phyloP scores from a whole-genome alignment of 164 flowering plant species.

The Umbellularia californica region DNA sequence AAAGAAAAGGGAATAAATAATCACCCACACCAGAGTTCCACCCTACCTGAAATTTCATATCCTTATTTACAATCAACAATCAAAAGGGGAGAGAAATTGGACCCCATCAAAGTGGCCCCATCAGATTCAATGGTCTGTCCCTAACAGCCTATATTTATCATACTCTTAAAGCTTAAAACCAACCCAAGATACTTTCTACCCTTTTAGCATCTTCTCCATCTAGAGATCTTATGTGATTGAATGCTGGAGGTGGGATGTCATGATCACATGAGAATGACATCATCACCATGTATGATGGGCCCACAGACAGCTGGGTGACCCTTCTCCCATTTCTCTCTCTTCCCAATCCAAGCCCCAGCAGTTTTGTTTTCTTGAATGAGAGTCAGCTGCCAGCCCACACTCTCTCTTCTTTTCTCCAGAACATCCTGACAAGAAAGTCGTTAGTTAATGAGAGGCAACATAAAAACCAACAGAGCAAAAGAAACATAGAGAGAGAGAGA shows the following conservation, averaged over 20 bases:
- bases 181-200: neutral
- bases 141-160: neutral
- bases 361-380: neutral
- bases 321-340: neutral
- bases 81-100: neutral
- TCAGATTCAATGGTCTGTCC: neutral
- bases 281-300: slow-evolving; percentile 1
- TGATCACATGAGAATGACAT: slow-evolving; percentile 10
- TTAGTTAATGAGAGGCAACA: neutral
- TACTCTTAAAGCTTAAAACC: neutral
- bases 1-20: neutral
- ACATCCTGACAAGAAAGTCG: neutral
- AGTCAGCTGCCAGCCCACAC: neutral
- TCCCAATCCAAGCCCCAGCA: neutral
- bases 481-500: neutral
- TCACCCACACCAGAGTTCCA: neutral
- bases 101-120: neutral
- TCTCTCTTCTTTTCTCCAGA: neutral
- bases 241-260: slow-evolving; percentile 4
- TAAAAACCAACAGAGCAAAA: neutral
- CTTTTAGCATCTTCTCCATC: neutral
- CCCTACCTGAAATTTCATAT: neutral
- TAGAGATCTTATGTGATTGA: neutral
- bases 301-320: slow-evolving; percentile 2
- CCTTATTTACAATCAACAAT: too few species aligned